Percentiles rank a stretch among this genome's conserved stretches.
Conservation (phyloP, 805 yeast species). For the fission yeast (Schizosaccharomyces pombe) region DNA sequence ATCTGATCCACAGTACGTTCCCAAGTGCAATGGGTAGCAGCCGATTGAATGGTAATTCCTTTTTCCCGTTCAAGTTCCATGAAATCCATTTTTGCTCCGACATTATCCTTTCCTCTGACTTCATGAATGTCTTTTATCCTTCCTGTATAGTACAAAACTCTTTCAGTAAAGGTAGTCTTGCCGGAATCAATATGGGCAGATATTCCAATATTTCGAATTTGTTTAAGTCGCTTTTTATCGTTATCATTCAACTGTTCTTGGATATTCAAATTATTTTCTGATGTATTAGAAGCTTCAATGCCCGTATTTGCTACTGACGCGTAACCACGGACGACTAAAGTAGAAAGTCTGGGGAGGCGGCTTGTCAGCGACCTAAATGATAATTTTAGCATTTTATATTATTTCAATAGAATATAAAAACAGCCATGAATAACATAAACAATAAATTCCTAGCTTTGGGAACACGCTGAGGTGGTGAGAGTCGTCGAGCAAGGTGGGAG, state of each 20-base stretch:
- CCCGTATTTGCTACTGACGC: too few species aligned
- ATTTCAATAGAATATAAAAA: neutral
- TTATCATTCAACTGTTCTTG: slow-evolving; percentile 11
- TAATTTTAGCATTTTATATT: neutral
- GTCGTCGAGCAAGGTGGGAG: too few species aligned
- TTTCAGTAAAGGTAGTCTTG: slow-evolving; percentile 91
- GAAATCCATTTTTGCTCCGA: slow-evolving; percentile 98
- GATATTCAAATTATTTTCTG: neutral
- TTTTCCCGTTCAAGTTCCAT: slow-evolving; percentile 97
- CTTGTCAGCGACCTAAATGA: neutral
- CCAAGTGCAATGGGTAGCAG: slow-evolving; percentile 97
- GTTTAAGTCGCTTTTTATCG: slow-evolving; percentile 23
- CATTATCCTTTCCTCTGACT: slow-evolving; percentile 76
- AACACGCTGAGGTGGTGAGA: too few species aligned
- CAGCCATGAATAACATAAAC: neutral
- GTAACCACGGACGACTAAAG: too few species aligned
- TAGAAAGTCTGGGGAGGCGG: neutral
- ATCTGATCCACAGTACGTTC: slow-evolving; percentile 22
- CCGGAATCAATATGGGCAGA: slow-evolving; percentile 98
- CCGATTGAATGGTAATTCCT: slow-evolving; percentile 95
- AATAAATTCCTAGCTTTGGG: too few species aligned
- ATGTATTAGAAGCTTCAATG: neutral
- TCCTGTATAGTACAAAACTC: slow-evolving; percentile 89
- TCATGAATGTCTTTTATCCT: slow-evolving; percentile 92
- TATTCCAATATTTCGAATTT: slow-evolving; percentile 83